These are phyloP conservation scores for Trichosporon coremiiforme DNA, from an alignment of 1,284 basidiomycete species.

Conservation along the genomic window DNA sequence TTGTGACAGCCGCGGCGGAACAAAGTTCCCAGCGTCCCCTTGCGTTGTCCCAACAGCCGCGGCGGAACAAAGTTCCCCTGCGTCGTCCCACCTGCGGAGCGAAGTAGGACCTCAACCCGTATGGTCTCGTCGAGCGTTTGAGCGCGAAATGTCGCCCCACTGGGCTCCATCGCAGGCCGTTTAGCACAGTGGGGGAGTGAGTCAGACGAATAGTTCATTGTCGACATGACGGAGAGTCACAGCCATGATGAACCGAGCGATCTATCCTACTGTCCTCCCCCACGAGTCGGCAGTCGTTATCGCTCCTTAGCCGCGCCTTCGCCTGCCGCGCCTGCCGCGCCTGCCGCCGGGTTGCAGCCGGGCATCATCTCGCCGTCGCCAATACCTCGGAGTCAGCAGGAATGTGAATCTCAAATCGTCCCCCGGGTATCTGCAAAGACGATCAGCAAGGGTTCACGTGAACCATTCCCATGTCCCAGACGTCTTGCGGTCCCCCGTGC, in stretches of 20 bases:
- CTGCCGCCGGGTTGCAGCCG: too few species aligned
- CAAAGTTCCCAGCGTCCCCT: too few species aligned
- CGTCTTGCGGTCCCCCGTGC: too few species aligned
- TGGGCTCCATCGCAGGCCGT: not conserved
- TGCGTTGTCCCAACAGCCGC: not conserved
- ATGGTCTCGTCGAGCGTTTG: too few species aligned
- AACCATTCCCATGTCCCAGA: not conserved
- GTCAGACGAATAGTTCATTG: not conserved
- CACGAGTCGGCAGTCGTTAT: not conserved
- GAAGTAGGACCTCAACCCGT: not conserved
- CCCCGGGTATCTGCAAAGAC: not conserved
- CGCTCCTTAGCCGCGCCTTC: too few species aligned
- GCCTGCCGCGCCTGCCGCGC: not conserved
- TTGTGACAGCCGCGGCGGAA: too few species aligned
- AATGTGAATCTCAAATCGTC: not conserved
- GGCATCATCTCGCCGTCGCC: not conserved
- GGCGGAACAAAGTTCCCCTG: not conserved
- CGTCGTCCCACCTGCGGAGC: not conserved
- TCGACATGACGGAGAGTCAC: not conserved
- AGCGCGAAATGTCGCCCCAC: not conserved
- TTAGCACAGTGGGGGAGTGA: not conserved
- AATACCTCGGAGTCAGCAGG: not conserved
- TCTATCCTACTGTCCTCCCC: too few species aligned
- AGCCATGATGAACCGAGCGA: not conserved
- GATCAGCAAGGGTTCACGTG: not conserved